Evolutionary conservation across 805 yeast species (phyloP).

Genomic region (Yamadazyma phyllophila): DNA sequence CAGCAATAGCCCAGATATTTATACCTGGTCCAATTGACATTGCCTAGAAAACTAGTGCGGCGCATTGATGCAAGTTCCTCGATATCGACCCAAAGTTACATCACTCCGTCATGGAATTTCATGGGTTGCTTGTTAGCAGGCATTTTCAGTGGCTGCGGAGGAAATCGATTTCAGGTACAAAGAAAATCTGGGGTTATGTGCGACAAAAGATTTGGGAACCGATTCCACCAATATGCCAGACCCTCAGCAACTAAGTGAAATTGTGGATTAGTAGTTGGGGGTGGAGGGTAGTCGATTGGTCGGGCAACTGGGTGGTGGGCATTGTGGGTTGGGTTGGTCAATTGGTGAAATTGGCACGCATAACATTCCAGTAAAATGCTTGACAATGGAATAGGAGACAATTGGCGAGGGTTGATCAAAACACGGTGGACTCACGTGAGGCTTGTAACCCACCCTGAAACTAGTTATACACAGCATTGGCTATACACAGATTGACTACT

Average conservation of each 20-base stretch:
- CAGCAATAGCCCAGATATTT: background rate
- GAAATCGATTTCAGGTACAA: constrained; percentile 1
- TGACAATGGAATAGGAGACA: too few species aligned
- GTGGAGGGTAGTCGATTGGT: too few species aligned
- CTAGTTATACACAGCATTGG: too few species aligned
- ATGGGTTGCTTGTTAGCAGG: constrained; percentile 1
- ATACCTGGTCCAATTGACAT: background rate
- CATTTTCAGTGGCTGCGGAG: constrained; percentile 1
- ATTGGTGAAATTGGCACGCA: background rate
- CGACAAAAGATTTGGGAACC: background rate
- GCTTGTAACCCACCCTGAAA: too few species aligned
- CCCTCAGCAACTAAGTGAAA: constrained; percentile 1
- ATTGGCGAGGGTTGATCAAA: too few species aligned
- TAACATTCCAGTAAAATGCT: background rate
- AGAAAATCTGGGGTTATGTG: constrained; percentile 3
- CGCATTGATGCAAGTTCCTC: background rate
- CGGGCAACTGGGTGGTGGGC: too few species aligned
- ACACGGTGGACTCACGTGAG: too few species aligned
- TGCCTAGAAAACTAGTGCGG: background rate
- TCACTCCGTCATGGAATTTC: background rate
- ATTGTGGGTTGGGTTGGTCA: background rate
- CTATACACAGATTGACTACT: too few species aligned
- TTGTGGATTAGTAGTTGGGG: background rate
- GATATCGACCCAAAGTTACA: background rate
- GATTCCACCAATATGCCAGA: constrained; percentile 4